These are phyloP conservation scores for Monilinia aucupariae DNA, from an alignment of 2,329 filamentous ascomycete species.

Conservation along the genomic window DNA sequence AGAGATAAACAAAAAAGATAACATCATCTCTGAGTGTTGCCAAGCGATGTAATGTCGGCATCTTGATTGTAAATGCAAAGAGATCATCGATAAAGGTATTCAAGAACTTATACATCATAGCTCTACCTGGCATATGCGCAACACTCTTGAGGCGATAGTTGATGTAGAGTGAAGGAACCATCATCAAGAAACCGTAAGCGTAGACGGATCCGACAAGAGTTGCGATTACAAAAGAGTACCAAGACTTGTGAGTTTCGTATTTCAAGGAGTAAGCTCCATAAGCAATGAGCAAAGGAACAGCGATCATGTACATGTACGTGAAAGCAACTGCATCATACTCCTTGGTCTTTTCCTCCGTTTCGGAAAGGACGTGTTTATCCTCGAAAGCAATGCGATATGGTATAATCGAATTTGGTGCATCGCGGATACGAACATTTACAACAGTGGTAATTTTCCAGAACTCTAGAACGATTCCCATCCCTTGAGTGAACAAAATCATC, in stretches of 20 bases:
- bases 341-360: slow-evolving; percentile 95
- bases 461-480: slow-evolving; percentile 56
- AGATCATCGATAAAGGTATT: slow-evolving; percentile 99
- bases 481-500: slow-evolving; percentile 97
- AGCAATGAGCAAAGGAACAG: slow-evolving; percentile 79
- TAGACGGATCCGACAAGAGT: slow-evolving; percentile 95
- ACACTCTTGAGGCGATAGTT: slow-evolving; percentile 96
- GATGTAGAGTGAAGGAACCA: slow-evolving; percentile 96
- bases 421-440: slow-evolving; percentile 78
- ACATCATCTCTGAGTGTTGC: slow-evolving; percentile 91
- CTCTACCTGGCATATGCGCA: slow-evolving; percentile 92
- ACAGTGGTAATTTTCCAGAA: slow-evolving; percentile 96
- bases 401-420: slow-evolving; percentile 61
- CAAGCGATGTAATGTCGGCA: slow-evolving; percentile 88
- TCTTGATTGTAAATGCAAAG: slow-evolving; percentile 99
- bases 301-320: slow-evolving; percentile 90
- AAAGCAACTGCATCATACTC: slow-evolving; percentile 98
- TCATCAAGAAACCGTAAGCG: slow-evolving; percentile 98
- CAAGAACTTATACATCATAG: slow-evolving; percentile 97
- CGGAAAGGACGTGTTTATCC: slow-evolving; percentile 92
- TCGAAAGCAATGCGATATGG: slow-evolving; percentile 83
- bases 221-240: slow-evolving; percentile 94
- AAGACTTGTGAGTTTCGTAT: slow-evolving; percentile 94
- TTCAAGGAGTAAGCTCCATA: slow-evolving; percentile 88
- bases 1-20: slow-evolving; percentile 97